These are phyloP conservation scores for Henningerozyma blattae DNA, from an alignment of 805 yeast species.

Conservation along the genomic window DNA sequence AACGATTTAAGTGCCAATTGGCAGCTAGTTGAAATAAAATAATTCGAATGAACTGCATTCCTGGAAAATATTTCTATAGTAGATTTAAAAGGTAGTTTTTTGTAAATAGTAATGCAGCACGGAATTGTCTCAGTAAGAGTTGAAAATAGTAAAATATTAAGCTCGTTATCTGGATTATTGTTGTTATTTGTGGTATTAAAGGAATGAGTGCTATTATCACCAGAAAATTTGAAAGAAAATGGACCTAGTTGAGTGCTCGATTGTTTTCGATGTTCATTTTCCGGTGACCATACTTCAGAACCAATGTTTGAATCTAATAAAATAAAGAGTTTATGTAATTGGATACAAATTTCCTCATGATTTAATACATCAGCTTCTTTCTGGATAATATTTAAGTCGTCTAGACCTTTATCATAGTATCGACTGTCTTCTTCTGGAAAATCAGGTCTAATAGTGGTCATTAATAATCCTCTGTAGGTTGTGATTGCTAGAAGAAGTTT, in stretches of 20 bases:
- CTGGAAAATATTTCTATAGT: constrained; percentile 67
- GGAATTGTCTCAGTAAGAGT: constrained; percentile 63
- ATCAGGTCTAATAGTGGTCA: constrained; percentile 56
- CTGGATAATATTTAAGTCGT: constrained; percentile 22
- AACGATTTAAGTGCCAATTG: constrained; percentile 49
- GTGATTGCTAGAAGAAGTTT: constrained; percentile 55
- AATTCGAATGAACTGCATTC: constrained; percentile 60
- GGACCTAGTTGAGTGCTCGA: constrained; percentile 28
- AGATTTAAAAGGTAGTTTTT: constrained; percentile 43
- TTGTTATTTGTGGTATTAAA: constrained; percentile 29
- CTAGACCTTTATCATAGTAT: constrained; percentile 22
- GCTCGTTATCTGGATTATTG: constrained; percentile 17
- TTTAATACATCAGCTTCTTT: constrained; percentile 22
- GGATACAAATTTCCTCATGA: constrained; percentile 62
- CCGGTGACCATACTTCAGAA: constrained; percentile 28
- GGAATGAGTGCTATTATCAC: constrained; percentile 25
- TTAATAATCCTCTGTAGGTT: constrained; percentile 59
- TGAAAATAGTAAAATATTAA: constrained; percentile 52
- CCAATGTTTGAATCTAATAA: constrained; percentile 53
- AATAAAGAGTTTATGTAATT: constrained; percentile 42
- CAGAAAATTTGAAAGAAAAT: constrained; percentile 30
- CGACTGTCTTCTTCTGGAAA: constrained; percentile 47
- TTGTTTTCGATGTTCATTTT: constrained; percentile 24
- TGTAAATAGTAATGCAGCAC: constrained; percentile 41
- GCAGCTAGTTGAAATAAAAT: constrained; percentile 51